Evolutionary conservation across 371 early-diverging fungal species (phyloP).

Genomic region (Lichtheimia ramosa): DNA sequence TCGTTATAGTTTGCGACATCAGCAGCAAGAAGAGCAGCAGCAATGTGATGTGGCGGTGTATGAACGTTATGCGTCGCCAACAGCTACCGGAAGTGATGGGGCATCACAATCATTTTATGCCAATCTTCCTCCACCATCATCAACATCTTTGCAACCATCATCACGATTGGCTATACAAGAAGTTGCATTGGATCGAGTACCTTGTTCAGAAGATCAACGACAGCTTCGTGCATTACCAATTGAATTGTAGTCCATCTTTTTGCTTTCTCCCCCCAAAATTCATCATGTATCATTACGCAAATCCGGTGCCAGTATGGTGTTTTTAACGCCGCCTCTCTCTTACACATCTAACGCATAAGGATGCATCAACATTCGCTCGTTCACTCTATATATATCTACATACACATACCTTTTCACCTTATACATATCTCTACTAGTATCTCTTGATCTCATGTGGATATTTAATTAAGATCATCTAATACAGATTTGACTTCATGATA

Average conservation of each 20-base stretch:
- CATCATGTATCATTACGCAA: constrained; percentile 3
- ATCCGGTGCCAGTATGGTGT: background rate
- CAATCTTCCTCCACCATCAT: too few species aligned
- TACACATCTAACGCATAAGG: background rate
- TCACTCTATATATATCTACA: background rate
- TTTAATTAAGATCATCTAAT: too few species aligned
- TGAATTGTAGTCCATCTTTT: too few species aligned
- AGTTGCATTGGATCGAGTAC: constrained; percentile 39
- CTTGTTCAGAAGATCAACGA: constrained; percentile 46
- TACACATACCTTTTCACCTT: background rate
- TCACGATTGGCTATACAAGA: constrained; percentile 37
- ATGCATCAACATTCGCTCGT: background rate
- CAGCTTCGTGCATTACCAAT: constrained; percentile 38
- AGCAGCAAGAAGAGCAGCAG: constrained; percentile 10
- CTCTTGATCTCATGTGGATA: too few species aligned
- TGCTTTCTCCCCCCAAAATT: background rate
- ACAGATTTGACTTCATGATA: too few species aligned
- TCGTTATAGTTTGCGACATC: constrained; percentile 4
- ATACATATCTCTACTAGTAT: background rate
- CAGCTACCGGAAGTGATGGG: background rate
- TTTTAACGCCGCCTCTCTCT: background rate
- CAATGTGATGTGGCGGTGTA: background rate
- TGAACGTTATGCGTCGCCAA: too few species aligned
- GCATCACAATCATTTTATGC: constrained; percentile 2
- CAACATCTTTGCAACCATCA: too few species aligned